A percentile compares a stretch with the other conserved stretches of the same genome.
Conservation (phyloP, 2,329 filamentous ascomycete genomes). For the Thielaviopsis musarum region DNA sequence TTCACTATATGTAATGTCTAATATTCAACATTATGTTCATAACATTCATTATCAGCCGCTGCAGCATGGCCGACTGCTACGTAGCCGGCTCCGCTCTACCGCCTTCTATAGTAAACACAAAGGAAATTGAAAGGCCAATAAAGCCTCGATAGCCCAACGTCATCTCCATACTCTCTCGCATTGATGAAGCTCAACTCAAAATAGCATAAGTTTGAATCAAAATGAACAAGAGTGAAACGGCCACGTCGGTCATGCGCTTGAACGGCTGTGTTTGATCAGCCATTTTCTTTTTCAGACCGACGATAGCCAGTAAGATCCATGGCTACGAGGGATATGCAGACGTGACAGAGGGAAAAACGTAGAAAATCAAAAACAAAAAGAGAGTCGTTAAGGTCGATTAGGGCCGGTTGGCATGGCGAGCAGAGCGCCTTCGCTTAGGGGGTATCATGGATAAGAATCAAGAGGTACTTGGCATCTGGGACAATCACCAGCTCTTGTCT, state of each 20-base stretch:
- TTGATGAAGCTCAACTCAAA: background rate
- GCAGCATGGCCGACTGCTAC: background rate
- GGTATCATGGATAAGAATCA: constrained; percentile 71
- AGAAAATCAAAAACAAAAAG: background rate
- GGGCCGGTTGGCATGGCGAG: no score
- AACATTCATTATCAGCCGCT: background rate
- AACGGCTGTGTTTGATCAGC: background rate
- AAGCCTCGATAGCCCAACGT: background rate
- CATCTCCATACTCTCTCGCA: background rate
- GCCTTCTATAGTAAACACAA: background rate
- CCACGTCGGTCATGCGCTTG: background rate
- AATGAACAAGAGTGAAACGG: background rate
- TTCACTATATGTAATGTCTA: background rate
- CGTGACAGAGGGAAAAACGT: background rate
- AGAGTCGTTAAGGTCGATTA: background rate
- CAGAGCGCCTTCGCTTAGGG: constrained; percentile 36
- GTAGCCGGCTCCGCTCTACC: background rate
- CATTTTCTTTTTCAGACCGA: background rate
- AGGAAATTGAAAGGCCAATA: background rate
- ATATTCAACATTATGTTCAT: background rate
- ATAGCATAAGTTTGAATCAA: background rate
- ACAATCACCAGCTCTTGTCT: constrained; percentile 75
- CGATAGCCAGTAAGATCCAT: background rate
- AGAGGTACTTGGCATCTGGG: constrained; percentile 60
- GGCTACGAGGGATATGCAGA: background rate